Base-by-base conservation (phyloP, 805 yeast species). In the Metschnikowia lunata region DNA sequence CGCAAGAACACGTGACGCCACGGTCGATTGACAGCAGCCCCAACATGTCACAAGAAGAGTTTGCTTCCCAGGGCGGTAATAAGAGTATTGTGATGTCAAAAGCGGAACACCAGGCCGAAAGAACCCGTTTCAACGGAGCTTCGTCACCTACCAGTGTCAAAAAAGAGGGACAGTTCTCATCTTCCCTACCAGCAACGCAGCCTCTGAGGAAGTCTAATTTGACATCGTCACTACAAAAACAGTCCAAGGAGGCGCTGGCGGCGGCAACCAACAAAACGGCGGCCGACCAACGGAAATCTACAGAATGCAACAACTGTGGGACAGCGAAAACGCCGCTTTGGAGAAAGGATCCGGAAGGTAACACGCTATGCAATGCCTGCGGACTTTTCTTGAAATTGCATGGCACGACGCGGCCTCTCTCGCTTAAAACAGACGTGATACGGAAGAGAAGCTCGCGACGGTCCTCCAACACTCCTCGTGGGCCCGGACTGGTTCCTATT, bases 321-420 rank as follows among this genome's bases (percentile, higher is more conserved):
- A 79, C 85, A 0, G 58, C 72, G 2, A 80, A 78, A 46, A 80
- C 85, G 0, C 85, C 85, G 1, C 63, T 80, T 23, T 80, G 85
- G 85, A 62, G 85, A 36, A 71, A 78, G 55, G 82, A 79, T 54
- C 74, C 80, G 7, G 67, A 62, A 26, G 85, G 85, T 1, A 76
- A 78, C 48, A 78, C 84, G 3, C 63, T 80, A 6, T 80, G 85
- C 57, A 80, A 80, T 55, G 85, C 85, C 0, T 80, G 85, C 63
- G 85, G 85, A 0, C 63, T 80, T 18, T 80, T 79, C 55, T 70
- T 74, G 42, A 79, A 79, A 54, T 60, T 80, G 14, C 85, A 80
- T 54, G 85, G 85, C 13, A 76, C 83, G 3, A 77, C 78, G 58
- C 61, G 85, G 40, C 85, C 85, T 1, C 61, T 80, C 23, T 74